Base-by-base conservation (phyloP, 2,329 filamentous ascomycete genomes). In the Verticillium longisporum region DNA sequence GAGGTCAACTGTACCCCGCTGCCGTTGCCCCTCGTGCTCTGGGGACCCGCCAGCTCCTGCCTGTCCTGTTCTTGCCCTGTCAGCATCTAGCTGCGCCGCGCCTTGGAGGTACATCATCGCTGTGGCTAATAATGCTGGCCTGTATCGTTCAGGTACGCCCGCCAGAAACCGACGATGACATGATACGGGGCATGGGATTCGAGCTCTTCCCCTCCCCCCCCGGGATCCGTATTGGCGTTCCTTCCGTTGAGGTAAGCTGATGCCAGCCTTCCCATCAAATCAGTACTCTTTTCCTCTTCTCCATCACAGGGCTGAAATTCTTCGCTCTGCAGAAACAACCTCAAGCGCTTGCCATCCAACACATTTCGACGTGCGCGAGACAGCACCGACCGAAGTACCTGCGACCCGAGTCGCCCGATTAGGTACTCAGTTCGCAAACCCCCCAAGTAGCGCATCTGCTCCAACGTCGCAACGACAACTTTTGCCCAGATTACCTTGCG, bases 111-210 rank as follows among this genome's bases (percentile, higher is more conserved):
- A 50, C n/a, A n/a, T 18, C 45, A 50, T 56, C 55, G 38, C 18
- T 58, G 56, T 58, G 56, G 56, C 56, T 58, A 58, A 58, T 58
- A 58, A 58, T 58, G 56, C 38, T 50, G 56, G 56, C 45, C 45
- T 50, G 45, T 18, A 50, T 50, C 45, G 6, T 50, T 50, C 45
- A 50, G 45, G 45, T 50, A 50, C 45, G 21, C 45, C 45, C 14
- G 37, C 34, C 36, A 58, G 34, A 41, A 31, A 57, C 56, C 26
- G 56, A 37, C 37, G 38, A 58, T 58, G 56, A 50, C 56, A 58
- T 50, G 56, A 50, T 21, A 58, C 50, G 50, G 50, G 56, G 33
- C 56, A 58, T 50, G 56, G 21, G 37, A 58, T 58, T 38, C 56
- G 36, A 50, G 26, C 37, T 21, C 18, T 21, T 21, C 18, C 18